Evolutionary conservation across 1,139 yeast species (phyloP).

Genomic region (Candida glucosophila): DNA sequence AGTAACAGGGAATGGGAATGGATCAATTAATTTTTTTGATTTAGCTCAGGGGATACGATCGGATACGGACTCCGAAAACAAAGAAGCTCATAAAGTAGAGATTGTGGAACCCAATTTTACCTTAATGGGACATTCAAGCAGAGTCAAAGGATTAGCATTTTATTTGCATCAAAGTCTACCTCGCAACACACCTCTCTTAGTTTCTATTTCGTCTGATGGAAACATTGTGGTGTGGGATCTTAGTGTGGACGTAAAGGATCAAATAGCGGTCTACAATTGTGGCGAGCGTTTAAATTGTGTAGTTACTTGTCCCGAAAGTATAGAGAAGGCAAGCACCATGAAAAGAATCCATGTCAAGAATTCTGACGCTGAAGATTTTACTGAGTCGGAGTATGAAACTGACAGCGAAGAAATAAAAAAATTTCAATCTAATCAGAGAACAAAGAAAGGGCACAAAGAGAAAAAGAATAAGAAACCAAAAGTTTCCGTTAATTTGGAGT

Average conservation of each 20-base stretch:
- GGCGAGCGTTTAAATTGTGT: constrained; percentile 93
- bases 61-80: constrained; percentile 17
- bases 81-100: constrained; percentile 19
- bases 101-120: constrained; percentile 41
- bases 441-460: constrained; percentile 32
- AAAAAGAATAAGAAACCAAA: constrained; percentile 26
- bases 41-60: constrained; percentile 20
- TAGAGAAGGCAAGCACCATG: constrained; percentile 69
- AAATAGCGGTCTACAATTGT: constrained; percentile 81
- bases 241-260: constrained; percentile 42
- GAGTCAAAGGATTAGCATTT: constrained; percentile 71
- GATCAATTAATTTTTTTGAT: constrained; percentile 53
- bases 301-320: constrained; percentile 63
- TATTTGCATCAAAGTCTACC: constrained; percentile 34
- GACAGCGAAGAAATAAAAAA: constrained; percentile 48
- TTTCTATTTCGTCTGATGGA: constrained; percentile 90
- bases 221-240: constrained; percentile 87
- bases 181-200: constrained; percentile 38
- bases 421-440: constrained; percentile 33
- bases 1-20: constrained; percentile 65
- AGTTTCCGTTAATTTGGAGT: constrained; percentile 51
- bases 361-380: constrained; percentile 22
- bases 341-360: constrained; percentile 48
- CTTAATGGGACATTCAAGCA: constrained; percentile 71
- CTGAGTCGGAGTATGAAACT: constrained; percentile 62